Conservation (phyloP, 164 flowering plant species). For the Kingdonia uniflora region DNA sequence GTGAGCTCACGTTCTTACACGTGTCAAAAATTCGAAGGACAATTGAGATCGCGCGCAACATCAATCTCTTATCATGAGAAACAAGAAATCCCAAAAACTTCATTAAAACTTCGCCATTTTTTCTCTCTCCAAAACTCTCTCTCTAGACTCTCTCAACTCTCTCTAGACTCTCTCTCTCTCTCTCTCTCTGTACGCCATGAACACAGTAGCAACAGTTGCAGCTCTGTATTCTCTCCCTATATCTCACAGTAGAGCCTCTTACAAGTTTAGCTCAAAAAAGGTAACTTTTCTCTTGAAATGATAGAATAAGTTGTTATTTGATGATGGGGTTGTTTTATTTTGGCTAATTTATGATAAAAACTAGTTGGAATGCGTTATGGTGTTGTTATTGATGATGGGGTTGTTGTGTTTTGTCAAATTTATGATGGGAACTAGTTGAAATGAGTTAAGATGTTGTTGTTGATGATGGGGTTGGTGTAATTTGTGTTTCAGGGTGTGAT, state of each 20-base stretch:
- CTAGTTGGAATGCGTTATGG: too few relatives aligned
- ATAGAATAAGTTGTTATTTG: too few relatives aligned
- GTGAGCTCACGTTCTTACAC: conserved; percentile 35
- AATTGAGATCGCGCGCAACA: conserved; percentile 46
- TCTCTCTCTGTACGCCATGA: conserved; percentile 39
- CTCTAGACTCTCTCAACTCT: not conserved
- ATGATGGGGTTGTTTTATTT: too few relatives aligned
- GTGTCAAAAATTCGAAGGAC: conserved; percentile 44
- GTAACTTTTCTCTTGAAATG: conserved; percentile 29
- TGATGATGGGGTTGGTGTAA: too few relatives aligned
- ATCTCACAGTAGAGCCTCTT: conserved; percentile 26
- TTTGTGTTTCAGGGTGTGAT: too few relatives aligned
- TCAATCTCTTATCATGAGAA: conserved; percentile 54
- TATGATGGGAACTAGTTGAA: not conserved
- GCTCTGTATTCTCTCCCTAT: conserved; percentile 44
- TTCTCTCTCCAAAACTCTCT: conserved; percentile 11
- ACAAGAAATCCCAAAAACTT: conserved; percentile 1
- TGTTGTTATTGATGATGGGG: too few relatives aligned
- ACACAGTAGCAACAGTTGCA: conserved; percentile 41
- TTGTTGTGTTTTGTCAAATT: not conserved
- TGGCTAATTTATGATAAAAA: too few relatives aligned
- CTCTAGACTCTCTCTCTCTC: conserved; percentile 1
- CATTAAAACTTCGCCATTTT: conserved; percentile 12
- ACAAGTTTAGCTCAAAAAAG: conserved; percentile 36
- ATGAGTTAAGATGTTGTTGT: not conserved